These are phyloP conservation scores for Haberlea rhodopensis DNA, from an alignment of 257 asterid genomes.

Conservation along the genomic window DNA sequence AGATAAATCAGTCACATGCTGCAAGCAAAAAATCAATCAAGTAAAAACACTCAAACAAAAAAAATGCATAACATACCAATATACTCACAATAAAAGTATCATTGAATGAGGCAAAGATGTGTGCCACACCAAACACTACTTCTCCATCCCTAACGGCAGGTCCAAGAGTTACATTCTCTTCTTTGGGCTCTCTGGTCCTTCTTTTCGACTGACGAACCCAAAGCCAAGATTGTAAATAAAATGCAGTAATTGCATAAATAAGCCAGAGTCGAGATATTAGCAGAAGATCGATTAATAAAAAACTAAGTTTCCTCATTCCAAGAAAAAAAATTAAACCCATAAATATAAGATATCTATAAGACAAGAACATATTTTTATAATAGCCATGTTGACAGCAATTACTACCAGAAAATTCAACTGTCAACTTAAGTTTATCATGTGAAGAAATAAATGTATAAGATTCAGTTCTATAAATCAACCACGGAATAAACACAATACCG, in stretches of 20 bases:
- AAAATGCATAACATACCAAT: neutral
- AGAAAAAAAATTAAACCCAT: too few relatives aligned
- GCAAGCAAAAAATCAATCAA: constrained; percentile 25
- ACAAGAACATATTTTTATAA: too few relatives aligned
- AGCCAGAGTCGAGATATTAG: too few relatives aligned
- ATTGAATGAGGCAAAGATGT: constrained; percentile 88
- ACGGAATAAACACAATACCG: neutral
- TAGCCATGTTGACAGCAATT: neutral
- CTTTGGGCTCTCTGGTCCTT: constrained; percentile 79
- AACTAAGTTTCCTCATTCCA: neutral
- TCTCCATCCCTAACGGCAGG: constrained; percentile 82
- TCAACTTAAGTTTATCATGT: neutral
- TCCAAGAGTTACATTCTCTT: constrained; percentile 76
- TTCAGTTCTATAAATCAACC: neutral
- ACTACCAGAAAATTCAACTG: neutral
- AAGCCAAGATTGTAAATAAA: neutral
- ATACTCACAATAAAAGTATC: constrained; percentile 80
- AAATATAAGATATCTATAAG: neutral
- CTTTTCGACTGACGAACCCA: constrained; percentile 57
- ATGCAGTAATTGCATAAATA: neutral
- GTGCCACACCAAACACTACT: constrained; percentile 78
- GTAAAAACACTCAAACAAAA: neutral
- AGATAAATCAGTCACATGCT: constrained; percentile 92
- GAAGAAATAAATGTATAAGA: neutral
- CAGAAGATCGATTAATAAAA: neutral